Percentiles rank a stretch among this genome's conserved stretches.
Conservation (phyloP, 139 green algal species). For the Coelastrella sp. region DNA sequence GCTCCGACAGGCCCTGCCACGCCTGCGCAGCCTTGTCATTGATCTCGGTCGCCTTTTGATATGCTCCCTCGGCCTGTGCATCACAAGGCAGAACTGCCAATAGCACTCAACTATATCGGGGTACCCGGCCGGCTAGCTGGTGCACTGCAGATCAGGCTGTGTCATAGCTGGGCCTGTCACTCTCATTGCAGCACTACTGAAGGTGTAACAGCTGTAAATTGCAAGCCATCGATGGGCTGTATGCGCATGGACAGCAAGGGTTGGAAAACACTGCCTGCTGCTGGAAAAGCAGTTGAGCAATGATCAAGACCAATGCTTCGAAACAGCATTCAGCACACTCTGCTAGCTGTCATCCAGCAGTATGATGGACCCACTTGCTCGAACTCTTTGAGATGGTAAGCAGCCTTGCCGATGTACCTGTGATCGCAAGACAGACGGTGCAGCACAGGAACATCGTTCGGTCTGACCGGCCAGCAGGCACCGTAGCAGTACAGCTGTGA, state of each 20-base stretch:
- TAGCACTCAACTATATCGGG: too few relatives aligned
- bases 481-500: too few relatives aligned
- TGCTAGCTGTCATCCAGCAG: too few relatives aligned
- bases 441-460: neutral
- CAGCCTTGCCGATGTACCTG: constrained; percentile 79
- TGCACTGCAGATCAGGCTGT: neutral
- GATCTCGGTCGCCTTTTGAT: constrained; percentile 66
- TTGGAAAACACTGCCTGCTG: too few relatives aligned
- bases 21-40: constrained; percentile 60
- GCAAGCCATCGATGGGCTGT: too few relatives aligned
- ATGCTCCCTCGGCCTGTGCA: constrained; percentile 68
- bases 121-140: neutral
- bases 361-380: constrained; percentile 54
- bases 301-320: too few relatives aligned
- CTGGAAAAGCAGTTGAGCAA: too few relatives aligned
- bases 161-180: too few relatives aligned
- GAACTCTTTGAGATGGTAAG: constrained; percentile 69
- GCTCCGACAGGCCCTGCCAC: constrained; percentile 82
- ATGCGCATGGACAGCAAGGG: too few relatives aligned
- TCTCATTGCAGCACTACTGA: too few relatives aligned
- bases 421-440: neutral
- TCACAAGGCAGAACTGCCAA: neutral
- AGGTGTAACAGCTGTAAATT: too few relatives aligned
- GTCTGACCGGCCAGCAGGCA: neutral
- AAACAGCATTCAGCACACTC: too few relatives aligned